Base-by-base conservation (phyloP, 148 eudicot genomes). In the Diospyros kaki region DNA sequence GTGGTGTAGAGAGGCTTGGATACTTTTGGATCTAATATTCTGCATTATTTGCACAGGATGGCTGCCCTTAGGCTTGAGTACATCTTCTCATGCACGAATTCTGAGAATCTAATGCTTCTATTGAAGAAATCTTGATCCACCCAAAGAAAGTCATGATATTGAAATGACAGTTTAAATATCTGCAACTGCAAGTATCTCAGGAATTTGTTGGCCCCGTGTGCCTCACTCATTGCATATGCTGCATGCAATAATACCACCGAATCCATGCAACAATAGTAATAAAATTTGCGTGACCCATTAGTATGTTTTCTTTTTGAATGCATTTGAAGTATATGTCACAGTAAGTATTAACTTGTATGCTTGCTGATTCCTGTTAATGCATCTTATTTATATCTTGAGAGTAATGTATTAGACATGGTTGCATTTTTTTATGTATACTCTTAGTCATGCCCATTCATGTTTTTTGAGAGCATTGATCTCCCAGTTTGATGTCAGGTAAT, bases 401-500 rank as follows among this genome's bases (percentile, higher is more conserved):
- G 28, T 28, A 50, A 50, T 48, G 4, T 13, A 51, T 38, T 73
- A 2, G 41, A 17, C 14, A 39, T 68, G 58, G 45, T 64, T 73
- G 46, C 44, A 44, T 55, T 43, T 53, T 48, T 54, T 2, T 28
- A 69, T 60, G 14, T 6, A 41, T 17, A 70, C 11, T 39, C 28
- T 28, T 28, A 28, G 28, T 0, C 28, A 28, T 28, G 28, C 28
- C 28, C 0, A n/a, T 28, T 28, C 28, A 28, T 28, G 28, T 14
- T 68, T 58, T 1, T 38, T 4, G 9, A 64, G 43, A 28, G 62
- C 69, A 66, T 60, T 80, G 50, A 69, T 41, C 55, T 17, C 15
- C 75, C n/a, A 51, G 41, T 76, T 68, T 79, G 64, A 54, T 83
- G 42, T 75, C 90, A 94, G 98, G 82, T 83, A 87, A 86, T 72